Evolutionary conservation across 108 stramenopile genomes (phyloP).

Genomic region (Fistulifera pelliculosa): DNA sequence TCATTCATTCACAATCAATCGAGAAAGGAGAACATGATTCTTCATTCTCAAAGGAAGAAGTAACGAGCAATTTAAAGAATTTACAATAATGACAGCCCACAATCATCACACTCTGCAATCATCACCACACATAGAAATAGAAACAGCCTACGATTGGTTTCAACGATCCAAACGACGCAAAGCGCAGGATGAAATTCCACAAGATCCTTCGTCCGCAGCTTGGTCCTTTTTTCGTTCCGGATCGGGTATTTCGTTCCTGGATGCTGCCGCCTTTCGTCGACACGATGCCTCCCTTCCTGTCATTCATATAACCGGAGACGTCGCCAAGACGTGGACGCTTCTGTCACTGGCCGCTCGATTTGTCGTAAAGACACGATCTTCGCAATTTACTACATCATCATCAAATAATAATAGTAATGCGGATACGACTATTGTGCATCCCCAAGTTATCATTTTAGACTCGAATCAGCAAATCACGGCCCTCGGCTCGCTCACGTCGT

Average conservation of each 20-base stretch:
- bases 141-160: conserved; percentile 32
- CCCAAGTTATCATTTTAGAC: conserved; percentile 24
- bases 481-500: conserved; percentile 13
- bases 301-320: conserved; percentile 12
- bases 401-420: conserved; percentile 3
- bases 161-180: conserved; percentile 9
- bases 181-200: conserved; percentile 3
- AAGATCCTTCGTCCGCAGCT: conserved; percentile 16
- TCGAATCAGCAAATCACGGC: conserved; percentile 12
- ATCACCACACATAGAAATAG: neutral
- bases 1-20: too few species aligned
- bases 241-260: conserved; percentile 25
- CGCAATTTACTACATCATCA: conserved; percentile 19
- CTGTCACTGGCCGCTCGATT: conserved; percentile 29
- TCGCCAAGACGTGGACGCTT: conserved; percentile 31
- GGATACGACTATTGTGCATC: conserved; percentile 1
- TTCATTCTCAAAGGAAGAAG: too few species aligned
- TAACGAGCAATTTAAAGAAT: too few species aligned
- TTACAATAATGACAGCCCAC: too few species aligned
- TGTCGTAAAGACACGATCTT: conserved; percentile 25
- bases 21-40: too few species aligned
- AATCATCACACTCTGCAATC: too few species aligned
- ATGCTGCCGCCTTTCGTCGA: conserved; percentile 21
- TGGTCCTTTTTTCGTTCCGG: conserved; percentile 9
- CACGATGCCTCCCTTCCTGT: conserved; percentile 4